Evolutionary conservation across 768 basidiomycete genomes (phyloP), one percentile per base, ranked within the genome.

Genomic region (Termitomyces sp.): DNA sequence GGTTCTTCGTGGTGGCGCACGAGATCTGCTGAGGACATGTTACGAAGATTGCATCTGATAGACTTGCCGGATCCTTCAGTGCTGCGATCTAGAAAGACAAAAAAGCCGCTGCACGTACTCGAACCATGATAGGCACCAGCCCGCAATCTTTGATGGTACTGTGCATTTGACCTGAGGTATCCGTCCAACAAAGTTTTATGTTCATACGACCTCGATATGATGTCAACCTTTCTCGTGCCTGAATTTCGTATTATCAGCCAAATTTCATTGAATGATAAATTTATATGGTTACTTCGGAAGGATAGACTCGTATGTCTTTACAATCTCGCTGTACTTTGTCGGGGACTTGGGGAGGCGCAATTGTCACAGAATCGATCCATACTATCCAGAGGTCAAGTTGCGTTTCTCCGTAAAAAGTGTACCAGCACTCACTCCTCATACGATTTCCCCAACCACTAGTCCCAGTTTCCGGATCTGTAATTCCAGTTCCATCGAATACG

Each of bases 121-220:
- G 85, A 72, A 97, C 88, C 97, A 99, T 98, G 72, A 99, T 87
- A 3, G 97, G 97, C 15, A 98, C 75, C 35, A 92, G 78, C 56
- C 97, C 97, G 68, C 95, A 94, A 56, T 98, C 96, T 63, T 87
- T 87, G 41, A 86, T 80, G 59, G 82, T 79, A 62, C 85, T 83
- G 53, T 87, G 80, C 8, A 77, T 76, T 49, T 87, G 84, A n/a
- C 82, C 82, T 54, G 85, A 79, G 28, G 79, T 80, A 55, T 95
- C 82, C 40, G 81, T 84, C 91, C 93, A 98, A 62, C 85, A 86
- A 41, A 98, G 67, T 69, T 89, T 91, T 43, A 87, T 84, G 19
- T 83, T 88, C 88, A 98, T 92, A 46, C 87, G 83, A 5, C 91
- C 94, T 41, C 89, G 84, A 69, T 99, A 99, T 2, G 95, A 94